These are phyloP conservation scores for Clavariopsis aquatica DNA, from an alignment of 495 filamentous ascomycete species.

Conservation along the genomic window DNA sequence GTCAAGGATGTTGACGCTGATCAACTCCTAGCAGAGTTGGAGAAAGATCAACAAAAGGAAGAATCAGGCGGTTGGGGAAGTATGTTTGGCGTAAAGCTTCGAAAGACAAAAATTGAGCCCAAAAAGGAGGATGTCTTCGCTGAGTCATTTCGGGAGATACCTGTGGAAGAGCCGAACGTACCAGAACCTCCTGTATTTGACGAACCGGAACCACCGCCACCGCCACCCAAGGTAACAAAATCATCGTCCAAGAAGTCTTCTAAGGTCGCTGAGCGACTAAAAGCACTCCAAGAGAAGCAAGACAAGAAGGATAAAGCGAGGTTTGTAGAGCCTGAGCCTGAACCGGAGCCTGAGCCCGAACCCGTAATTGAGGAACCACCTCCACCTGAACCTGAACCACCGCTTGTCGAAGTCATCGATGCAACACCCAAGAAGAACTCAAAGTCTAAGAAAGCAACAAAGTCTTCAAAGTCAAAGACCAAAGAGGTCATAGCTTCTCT, in stretches of 20 bases:
- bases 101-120: conserved; percentile 34
- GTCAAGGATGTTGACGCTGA: conserved; percentile 28
- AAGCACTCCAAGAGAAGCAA: conserved; percentile 45
- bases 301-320: conserved; percentile 7
- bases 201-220: conserved; percentile 6
- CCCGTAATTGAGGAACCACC: conserved; percentile 21
- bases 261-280: conserved; percentile 52
- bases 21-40: conserved; percentile 33
- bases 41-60: conserved; percentile 23
- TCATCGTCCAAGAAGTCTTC: conserved; percentile 23
- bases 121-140: conserved; percentile 18
- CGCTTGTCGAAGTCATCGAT: conserved; percentile 39
- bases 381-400: conserved; percentile 2
- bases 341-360: conserved; percentile 31
- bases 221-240: conserved; percentile 46
- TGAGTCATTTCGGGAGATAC: conserved; percentile 23
- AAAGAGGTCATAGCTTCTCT: conserved; percentile 25
- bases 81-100: conserved; percentile 33
- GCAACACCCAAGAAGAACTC: conserved; percentile 35
- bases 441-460: conserved; percentile 31
- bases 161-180: conserved; percentile 24
- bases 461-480: conserved; percentile 33
- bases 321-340: conserved; percentile 14
- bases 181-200: conserved; percentile 31
- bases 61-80: conserved; percentile 32